Evolutionary conservation across 2,329 filamentous ascomycete species (phyloP).

Genomic region (Fusarium haematococcum): DNA sequence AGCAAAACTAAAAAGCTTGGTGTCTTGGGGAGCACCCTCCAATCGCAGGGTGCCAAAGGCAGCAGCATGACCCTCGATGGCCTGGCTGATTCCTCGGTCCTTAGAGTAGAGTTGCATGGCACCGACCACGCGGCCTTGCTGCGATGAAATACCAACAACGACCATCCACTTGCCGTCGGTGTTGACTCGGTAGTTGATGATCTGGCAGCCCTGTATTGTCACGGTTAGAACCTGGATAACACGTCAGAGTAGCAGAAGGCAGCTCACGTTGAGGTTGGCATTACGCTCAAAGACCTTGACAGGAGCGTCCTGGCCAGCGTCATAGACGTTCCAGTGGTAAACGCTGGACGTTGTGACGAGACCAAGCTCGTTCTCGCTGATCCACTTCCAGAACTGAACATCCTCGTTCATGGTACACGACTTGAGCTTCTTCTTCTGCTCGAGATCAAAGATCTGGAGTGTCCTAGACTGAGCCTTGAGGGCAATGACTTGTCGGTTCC

Average conservation of each 20-base stretch:
- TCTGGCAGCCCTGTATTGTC: constrained; percentile 84
- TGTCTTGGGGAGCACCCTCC: constrained; percentile 89
- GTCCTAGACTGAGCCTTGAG: constrained; percentile 94
- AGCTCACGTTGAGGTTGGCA: constrained; percentile 82
- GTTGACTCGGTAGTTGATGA: constrained; percentile 99
- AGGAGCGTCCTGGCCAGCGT: constrained; percentile 80
- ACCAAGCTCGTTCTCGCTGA: constrained; percentile 87
- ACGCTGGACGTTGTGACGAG: constrained; percentile 91
- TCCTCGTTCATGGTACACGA: constrained; percentile 97
- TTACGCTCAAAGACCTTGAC: constrained; percentile 96
- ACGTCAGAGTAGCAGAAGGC: neutral
- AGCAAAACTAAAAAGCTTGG: constrained; percentile 96
- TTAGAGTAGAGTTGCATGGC: constrained; percentile 98
- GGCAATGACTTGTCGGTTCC: constrained; percentile 94
- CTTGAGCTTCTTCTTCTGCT: constrained; percentile 94
- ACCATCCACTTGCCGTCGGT: constrained; percentile 98
- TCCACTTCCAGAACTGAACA: constrained; percentile 99
- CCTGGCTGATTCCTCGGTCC: constrained; percentile 95
- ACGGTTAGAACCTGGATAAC: constrained; percentile 28
- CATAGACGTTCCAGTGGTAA: constrained; percentile 98
- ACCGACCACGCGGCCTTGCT: constrained; percentile 92
- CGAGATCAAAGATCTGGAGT: constrained; percentile 96
- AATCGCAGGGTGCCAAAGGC: constrained; percentile 91
- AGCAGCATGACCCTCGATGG: constrained; percentile 96
- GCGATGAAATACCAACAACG: constrained; percentile 93